These are phyloP conservation scores for Lentinus tigrinus DNA, from an alignment of 768 basidiomycete genomes.

Conservation along the genomic window DNA sequence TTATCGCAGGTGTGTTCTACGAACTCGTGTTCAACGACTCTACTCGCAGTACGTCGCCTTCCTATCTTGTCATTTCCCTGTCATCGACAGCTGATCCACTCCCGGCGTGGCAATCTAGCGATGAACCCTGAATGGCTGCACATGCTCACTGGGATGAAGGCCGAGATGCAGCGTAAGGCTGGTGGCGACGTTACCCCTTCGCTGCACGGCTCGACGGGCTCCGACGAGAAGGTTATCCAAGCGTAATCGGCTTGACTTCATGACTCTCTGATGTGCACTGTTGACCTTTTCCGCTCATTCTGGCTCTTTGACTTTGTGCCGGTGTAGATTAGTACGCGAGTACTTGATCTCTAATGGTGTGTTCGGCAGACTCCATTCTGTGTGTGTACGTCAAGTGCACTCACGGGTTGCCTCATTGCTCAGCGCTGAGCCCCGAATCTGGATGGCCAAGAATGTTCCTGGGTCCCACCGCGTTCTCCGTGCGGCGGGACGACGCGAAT, in stretches of 20 bases:
- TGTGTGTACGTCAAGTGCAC: no score
- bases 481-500: no score
- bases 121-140: slow-evolving; percentile 10
- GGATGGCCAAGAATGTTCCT: no score
- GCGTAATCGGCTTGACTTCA: neutral
- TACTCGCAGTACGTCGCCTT: slow-evolving; percentile 11
- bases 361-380: no score
- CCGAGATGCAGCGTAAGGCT: slow-evolving; percentile 9
- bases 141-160: neutral
- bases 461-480: no score
- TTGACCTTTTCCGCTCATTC: neutral
- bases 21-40: slow-evolving; percentile 59
- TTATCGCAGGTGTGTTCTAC: slow-evolving; percentile 53
- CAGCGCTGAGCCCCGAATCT: no score
- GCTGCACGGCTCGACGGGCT: slow-evolving; percentile 1
- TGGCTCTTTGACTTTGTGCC: no score
- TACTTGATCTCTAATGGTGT: no score
- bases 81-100: neutral
- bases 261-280: neutral
- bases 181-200: neutral
- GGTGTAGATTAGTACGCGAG: no score
- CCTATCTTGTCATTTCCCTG: neutral
- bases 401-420: no score
- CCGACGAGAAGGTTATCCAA: slow-evolving; percentile 8
- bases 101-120: neutral